Conservation (phyloP, 2,329 filamentous ascomycete species). For the Rosellinia necatrix region DNA sequence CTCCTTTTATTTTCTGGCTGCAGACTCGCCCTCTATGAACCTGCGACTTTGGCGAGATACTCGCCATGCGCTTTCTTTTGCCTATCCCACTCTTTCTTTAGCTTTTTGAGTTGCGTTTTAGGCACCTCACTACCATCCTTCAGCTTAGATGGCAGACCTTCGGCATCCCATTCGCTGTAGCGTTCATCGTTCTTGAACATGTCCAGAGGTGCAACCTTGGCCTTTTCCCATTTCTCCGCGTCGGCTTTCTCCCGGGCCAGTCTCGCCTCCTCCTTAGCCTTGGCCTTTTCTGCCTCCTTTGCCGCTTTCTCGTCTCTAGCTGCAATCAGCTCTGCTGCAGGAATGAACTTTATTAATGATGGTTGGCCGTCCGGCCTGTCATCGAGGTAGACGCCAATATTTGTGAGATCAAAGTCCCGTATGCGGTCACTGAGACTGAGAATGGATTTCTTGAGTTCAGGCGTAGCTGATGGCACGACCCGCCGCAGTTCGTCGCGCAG, state of each 20-base stretch:
- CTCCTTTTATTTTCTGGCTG: neutral
- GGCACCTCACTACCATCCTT: constrained; percentile 78
- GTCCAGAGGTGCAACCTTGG: constrained; percentile 57
- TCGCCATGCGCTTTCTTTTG: constrained; percentile 86
- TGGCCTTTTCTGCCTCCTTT: constrained; percentile 63
- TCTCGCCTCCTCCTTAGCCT: constrained; percentile 59
- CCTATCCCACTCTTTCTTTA: constrained; percentile 86
- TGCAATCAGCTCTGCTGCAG: constrained; percentile 60
- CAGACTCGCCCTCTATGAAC: constrained; percentile 21
- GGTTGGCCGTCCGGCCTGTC: constrained; percentile 70
- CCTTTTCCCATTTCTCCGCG: constrained; percentile 60
- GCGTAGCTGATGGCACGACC: constrained; percentile 52
- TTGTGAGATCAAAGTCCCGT: constrained; percentile 79
- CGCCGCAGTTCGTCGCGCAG: constrained; percentile 66
- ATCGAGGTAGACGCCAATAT: constrained; percentile 85
- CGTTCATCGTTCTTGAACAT: constrained; percentile 61
- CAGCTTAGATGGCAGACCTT: constrained; percentile 79
- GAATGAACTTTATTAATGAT: constrained; percentile 73
- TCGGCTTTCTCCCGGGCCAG: constrained; percentile 56
- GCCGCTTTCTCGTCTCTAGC: constrained; percentile 64
- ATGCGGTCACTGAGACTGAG: constrained; percentile 79
- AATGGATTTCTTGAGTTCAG: constrained; percentile 69
- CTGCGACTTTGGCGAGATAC: constrained; percentile 47
- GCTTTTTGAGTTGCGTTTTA: constrained; percentile 79
- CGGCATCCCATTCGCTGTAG: constrained; percentile 80